These are phyloP conservation scores for Polychaeton citri DNA, from an alignment of 2,329 filamentous ascomycete species.

Conservation along the genomic window DNA sequence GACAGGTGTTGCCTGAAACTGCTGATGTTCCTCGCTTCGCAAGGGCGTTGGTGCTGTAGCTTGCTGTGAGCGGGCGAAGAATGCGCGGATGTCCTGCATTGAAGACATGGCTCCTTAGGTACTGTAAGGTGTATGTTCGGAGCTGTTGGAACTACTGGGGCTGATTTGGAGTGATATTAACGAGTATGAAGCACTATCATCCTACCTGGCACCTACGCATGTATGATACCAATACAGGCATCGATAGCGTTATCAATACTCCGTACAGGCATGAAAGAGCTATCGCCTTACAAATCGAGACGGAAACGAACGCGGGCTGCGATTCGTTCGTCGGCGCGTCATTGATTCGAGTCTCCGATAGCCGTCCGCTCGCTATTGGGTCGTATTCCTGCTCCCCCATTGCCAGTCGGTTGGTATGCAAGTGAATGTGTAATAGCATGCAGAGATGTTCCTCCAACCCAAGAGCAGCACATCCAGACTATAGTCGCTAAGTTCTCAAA, in stretches of 20 bases:
- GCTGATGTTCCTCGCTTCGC: background rate
- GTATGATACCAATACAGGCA: background rate
- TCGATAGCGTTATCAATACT: background rate
- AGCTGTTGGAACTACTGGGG: background rate
- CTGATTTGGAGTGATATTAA: background rate
- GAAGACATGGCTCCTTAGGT: background rate
- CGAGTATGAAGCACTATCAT: background rate
- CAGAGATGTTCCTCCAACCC: too few relatives aligned
- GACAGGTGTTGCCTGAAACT: background rate
- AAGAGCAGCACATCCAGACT: too few relatives aligned
- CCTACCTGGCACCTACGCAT: background rate
- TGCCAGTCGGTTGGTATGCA: too few relatives aligned
- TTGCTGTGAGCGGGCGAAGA: background rate
- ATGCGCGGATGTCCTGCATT: conserved; percentile 1
- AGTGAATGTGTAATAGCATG: too few relatives aligned
- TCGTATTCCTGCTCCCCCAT: too few relatives aligned
- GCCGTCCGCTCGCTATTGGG: too few relatives aligned
- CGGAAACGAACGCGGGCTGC: too few relatives aligned
- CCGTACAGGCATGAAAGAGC: background rate
- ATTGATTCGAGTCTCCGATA: too few relatives aligned
- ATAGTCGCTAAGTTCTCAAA: too few relatives aligned
- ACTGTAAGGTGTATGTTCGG: background rate
- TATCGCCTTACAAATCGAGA: background rate
- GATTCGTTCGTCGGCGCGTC: too few relatives aligned
- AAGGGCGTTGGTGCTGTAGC: background rate